A percentile compares a stretch with the other conserved stretches of the same genome.
These are phyloP conservation scores for Nowakowskiella sp. DNA, from an alignment of 192 early-diverging fungal genomes.

Conservation along the genomic window DNA sequence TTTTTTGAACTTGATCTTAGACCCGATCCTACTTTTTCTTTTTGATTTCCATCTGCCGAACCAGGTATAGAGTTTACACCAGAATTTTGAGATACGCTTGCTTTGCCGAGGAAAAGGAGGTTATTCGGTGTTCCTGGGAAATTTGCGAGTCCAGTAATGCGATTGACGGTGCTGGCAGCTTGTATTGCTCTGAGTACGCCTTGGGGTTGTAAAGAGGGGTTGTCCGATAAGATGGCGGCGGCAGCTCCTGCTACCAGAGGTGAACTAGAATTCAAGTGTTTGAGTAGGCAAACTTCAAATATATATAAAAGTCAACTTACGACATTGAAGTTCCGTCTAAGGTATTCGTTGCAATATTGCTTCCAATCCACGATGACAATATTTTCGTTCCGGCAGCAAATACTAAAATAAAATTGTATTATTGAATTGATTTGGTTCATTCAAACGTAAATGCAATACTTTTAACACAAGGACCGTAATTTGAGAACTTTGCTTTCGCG, in stretches of 20 bases:
- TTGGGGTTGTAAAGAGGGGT: too few relatives aligned
- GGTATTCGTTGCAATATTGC: constrained; percentile 16
- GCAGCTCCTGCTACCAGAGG: not conserved
- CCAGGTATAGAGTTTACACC: too few relatives aligned
- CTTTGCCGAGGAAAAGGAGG: not conserved
- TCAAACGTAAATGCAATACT: constrained; percentile 28
- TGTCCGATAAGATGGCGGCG: not conserved
- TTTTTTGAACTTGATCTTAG: too few relatives aligned
- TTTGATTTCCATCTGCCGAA: too few relatives aligned
- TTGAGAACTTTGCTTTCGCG: constrained; percentile 4
- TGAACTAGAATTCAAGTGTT: not conserved
- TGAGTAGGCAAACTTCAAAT: not conserved
- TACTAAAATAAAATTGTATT: constrained; percentile 6
- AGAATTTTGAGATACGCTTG: too few relatives aligned
- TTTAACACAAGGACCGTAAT: constrained; percentile 7
- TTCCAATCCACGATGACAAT: constrained; percentile 21
- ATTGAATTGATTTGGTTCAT: constrained; percentile 37
- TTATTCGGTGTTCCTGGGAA: not conserved
- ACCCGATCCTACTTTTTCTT: too few relatives aligned
- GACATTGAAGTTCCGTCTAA: constrained; percentile 49
- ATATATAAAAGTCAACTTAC: not conserved
- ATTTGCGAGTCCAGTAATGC: too few relatives aligned
- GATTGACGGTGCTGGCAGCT: too few relatives aligned
- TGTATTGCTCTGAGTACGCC: too few relatives aligned
- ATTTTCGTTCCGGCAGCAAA: constrained; percentile 47